These are phyloP conservation scores for Nicotiana undulata DNA, from an alignment of 257 asterid genomes.

Conservation along the genomic window DNA sequence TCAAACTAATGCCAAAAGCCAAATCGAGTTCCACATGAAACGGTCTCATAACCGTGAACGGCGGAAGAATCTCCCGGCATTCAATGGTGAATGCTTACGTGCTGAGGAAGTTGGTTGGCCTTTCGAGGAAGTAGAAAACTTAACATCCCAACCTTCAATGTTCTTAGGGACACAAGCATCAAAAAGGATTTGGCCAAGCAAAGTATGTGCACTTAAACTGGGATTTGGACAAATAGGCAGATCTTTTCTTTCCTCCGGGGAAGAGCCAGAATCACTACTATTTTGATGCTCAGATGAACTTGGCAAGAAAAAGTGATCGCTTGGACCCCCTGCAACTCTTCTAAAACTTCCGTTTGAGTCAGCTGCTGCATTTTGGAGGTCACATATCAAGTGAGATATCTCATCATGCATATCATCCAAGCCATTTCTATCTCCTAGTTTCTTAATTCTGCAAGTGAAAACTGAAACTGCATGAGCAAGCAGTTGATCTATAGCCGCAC, in stretches of 20 bases:
- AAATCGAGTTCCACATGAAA: conserved; percentile 3
- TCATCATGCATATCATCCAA: conserved; percentile 43
- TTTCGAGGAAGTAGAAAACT: conserved; percentile 60
- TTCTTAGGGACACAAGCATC: conserved; percentile 88
- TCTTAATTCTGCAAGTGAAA: conserved; percentile 50
- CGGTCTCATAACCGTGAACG: conserved; percentile 58
- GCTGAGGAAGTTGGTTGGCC: conserved; percentile 60
- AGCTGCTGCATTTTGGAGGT: conserved; percentile 89
- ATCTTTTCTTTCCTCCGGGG: conserved; percentile 46
- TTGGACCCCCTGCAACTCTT: conserved; percentile 73
- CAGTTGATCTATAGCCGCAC: conserved; percentile 43
- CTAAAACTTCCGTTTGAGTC: conserved; percentile 73
- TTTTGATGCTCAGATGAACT: conserved; percentile 47
- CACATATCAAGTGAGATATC: conserved; percentile 58
- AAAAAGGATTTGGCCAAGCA: conserved; percentile 74
- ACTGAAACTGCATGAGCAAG: conserved; percentile 55
- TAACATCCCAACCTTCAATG: conserved; percentile 86
- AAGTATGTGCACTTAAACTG: conserved; percentile 53
- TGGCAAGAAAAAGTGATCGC: conserved; percentile 76
- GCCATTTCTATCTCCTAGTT: conserved; percentile 47
- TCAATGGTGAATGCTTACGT: conserved; percentile 41
- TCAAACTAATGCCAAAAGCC: neutral
- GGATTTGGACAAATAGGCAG: conserved; percentile 39
- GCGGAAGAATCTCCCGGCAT: conserved; percentile 34
- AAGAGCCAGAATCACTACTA: conserved; percentile 29